phyloP scores from a whole-genome alignment of 805 yeast species.

The Pichia manshurica region DNA sequence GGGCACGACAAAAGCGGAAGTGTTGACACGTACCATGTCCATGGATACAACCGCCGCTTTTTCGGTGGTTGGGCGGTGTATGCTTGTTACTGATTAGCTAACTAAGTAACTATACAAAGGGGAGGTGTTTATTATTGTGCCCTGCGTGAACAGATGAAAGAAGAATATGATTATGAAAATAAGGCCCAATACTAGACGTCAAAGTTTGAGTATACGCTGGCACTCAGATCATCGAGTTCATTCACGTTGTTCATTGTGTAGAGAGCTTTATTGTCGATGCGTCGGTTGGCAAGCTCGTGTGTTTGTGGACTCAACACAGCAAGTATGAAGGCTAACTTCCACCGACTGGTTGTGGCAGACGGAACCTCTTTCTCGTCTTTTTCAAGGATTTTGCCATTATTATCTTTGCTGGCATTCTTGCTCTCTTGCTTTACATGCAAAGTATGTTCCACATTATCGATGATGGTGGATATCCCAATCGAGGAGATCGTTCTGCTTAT shows the following conservation, averaged over 20 bases:
- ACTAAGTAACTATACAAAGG: no score
- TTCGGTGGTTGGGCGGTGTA: no score
- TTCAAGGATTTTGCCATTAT: neutral
- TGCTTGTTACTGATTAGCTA: no score
- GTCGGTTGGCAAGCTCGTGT: slow-evolving; percentile 29
- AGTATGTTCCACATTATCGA: slow-evolving; percentile 36
- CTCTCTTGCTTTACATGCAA: slow-evolving; percentile 11
- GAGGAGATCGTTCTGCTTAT: slow-evolving; percentile 37
- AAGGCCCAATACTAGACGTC: slow-evolving; percentile 13
- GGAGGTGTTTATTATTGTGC: no score
- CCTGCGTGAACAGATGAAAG: no score
- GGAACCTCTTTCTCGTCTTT: no score
- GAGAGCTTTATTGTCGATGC: slow-evolving; percentile 28
- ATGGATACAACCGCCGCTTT: no score
- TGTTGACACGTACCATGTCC: no score
- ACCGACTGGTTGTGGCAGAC: slow-evolving; percentile 8
- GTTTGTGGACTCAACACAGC: slow-evolving; percentile 68
- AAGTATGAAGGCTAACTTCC: slow-evolving; percentile 62
- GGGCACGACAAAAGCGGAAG: no score
- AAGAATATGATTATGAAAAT: no score
- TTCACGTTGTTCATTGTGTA: slow-evolving; percentile 43
- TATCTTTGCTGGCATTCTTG: neutral
- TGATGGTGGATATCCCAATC: slow-evolving; percentile 40
- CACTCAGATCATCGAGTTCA: slow-evolving; percentile 81
- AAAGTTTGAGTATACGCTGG: slow-evolving; percentile 82